These are phyloP conservation scores for Xerocomellus intermedius DNA, from an alignment of 768 basidiomycete species.

Conservation along the genomic window DNA sequence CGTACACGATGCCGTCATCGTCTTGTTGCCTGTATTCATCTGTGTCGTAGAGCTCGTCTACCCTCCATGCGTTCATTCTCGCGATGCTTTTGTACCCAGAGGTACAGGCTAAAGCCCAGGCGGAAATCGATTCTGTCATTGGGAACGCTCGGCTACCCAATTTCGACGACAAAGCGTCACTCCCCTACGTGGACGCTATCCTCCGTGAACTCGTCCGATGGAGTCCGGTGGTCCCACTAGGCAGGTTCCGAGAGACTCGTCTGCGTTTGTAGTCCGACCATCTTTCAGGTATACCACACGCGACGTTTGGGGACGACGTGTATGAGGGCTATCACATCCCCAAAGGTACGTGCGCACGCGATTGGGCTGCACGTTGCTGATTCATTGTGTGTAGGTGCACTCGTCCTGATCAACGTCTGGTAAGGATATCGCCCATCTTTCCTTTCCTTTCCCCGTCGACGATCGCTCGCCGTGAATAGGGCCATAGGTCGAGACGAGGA, in stretches of 20 bases:
- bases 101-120: conserved; percentile 25
- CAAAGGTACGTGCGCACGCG: conserved; percentile 26
- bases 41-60: conserved; percentile 23
- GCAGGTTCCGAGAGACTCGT: conserved; percentile 1
- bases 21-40: not conserved
- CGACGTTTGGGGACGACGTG: conserved; percentile 22
- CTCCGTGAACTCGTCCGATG: conserved; percentile 36
- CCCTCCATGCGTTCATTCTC: conserved; percentile 24
- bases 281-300: conserved; percentile 24
- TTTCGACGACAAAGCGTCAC: conserved; percentile 24
- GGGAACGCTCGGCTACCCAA: conserved; percentile 21
- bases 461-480: conserved; percentile 7
- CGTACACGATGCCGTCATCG: not conserved
- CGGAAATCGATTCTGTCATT: conserved; percentile 29
- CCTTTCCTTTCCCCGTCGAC: not conserved
- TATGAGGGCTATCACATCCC: conserved; percentile 41
- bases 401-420: conserved; percentile 38
- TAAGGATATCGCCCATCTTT: not conserved
- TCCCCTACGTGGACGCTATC: conserved; percentile 45
- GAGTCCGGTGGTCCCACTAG: conserved; percentile 26
- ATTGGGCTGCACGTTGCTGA: not conserved
- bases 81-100: conserved; percentile 30
- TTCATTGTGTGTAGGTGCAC: conserved; percentile 17
- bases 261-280: not conserved
- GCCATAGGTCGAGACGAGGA: conserved; percentile 25